Base-by-base conservation (phyloP, 108 stramenopile species). In the Cyclotella cryptica region DNA sequence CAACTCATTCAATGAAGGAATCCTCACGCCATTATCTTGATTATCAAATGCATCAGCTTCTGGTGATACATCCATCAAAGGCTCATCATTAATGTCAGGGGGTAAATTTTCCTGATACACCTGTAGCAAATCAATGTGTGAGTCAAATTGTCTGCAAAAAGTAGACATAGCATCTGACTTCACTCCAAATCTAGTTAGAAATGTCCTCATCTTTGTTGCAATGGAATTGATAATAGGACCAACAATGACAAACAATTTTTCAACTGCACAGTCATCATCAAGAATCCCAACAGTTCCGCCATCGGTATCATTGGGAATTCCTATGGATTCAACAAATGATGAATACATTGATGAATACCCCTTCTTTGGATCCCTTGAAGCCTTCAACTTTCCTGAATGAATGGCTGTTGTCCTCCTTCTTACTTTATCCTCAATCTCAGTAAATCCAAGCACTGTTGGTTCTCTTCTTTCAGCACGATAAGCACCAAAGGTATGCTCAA, bases 401-500 rank as follows among this genome's bases (percentile, higher is more conserved):
- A 66, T 43, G 1, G 39, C 39, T 2, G 4, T 43, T 26, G 19
- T 66, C 15, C 47, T 29, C 27, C 35, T 43, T 2, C 4, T 2
- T 3, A 21, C 1, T 30, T 41, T 66, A 14, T 66, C 65, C 26
- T 47, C 65, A 66, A 66, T 66, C 8, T 66, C 30, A 49, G 14
- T 22, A 22, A 66, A 21, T 14, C 40, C 65, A 14, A 43, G 65
- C 65, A 66, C 47, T 22, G 65, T 66, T 66, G 65, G 39, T 49
- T 66, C 65, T 9, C 65, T 66, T 39, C 47, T 66, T 9, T 28
- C 9, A 3, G 1, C 14, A 21, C 65, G 5, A 5, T 29, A 66
- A 47, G 26, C 65, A 43, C 19, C 65, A 66, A 66, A 5, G 4
- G 9, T 40, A 43, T 66, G 65, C 9, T 66, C 65, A 49, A 24